phyloP scores from a whole-genome alignment of 2,329 filamentous ascomycete species.

The Botrytis porri region DNA sequence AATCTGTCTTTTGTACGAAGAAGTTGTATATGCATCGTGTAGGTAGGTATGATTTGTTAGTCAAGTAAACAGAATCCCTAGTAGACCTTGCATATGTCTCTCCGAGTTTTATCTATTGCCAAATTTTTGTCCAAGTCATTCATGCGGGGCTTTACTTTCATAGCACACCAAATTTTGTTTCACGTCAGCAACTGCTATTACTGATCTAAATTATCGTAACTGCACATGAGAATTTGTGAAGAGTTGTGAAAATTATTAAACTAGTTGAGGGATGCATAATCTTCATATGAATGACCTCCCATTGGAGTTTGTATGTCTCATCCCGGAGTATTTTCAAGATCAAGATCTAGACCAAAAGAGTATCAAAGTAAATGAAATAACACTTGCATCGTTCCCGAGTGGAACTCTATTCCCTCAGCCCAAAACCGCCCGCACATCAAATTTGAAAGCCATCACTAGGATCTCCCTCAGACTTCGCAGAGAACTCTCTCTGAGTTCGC shows the following conservation, averaged over 20 bases:
- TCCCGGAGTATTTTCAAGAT: not conserved
- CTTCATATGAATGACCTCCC: not conserved
- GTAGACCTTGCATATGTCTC: not conserved
- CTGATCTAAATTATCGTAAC: rapidly evolving
- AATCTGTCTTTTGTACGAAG: not conserved
- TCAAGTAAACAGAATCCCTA: not conserved
- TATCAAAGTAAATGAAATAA: not conserved
- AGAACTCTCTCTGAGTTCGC: not conserved
- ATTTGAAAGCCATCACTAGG: not conserved
- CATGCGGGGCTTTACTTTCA: not conserved
- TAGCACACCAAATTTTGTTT: not conserved
- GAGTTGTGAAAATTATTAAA: too few relatives aligned
- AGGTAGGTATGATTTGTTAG: not conserved
- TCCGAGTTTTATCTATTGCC: too few relatives aligned
- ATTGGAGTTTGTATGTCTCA: not conserved
- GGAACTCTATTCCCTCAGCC: not conserved
- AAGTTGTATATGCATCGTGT: not conserved
- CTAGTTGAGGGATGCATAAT: not conserved
- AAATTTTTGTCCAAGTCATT: too few relatives aligned
- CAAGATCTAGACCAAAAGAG: not conserved
- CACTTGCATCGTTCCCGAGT: not conserved
- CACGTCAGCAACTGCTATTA: not conserved
- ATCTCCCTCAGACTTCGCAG: not conserved
- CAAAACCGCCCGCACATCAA: not conserved
- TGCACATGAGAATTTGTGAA: not conserved